phyloP scores from a whole-genome alignment of 2,329 filamentous ascomycete genomes.

The Drechmeria coniospora region DNA sequence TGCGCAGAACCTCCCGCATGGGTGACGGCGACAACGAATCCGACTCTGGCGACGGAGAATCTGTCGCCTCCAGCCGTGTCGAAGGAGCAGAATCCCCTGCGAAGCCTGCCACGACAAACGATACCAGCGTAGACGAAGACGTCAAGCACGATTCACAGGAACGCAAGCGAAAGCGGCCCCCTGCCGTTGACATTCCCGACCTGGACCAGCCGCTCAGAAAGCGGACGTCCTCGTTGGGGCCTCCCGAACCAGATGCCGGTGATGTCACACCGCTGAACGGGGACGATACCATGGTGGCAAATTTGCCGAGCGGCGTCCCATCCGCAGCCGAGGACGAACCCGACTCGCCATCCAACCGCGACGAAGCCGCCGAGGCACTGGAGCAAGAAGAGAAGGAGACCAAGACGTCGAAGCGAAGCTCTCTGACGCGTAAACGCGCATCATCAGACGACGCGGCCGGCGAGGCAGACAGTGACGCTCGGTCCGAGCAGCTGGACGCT shows the following conservation, averaged over 20 bases:
- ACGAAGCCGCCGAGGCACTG: conserved; percentile 13
- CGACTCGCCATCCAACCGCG: conserved; percentile 12
- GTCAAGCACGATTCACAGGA: conserved; percentile 18
- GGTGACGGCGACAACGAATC: conserved; percentile 24
- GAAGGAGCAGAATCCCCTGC: conserved; percentile 20
- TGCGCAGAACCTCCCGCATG: conserved; percentile 35
- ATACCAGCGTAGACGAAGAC: conserved; percentile 15
- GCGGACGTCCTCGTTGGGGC: conserved; percentile 33
- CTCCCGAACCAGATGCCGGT: conserved; percentile 19
- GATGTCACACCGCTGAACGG: conserved; percentile 17
- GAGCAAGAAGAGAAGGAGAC: conserved; percentile 18
- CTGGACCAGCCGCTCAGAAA: conserved; percentile 35
- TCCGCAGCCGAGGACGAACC: conserved; percentile 32
- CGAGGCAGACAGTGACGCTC: conserved; percentile 16
- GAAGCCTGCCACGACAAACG: conserved; percentile 14
- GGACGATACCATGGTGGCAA: conserved; percentile 20
- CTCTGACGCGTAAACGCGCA: conserved; percentile 22
- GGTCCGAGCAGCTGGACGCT: conserved; percentile 16
- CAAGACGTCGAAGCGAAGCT: conserved; percentile 26
- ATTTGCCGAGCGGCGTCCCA: conserved; percentile 21
- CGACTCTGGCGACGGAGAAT: conserved; percentile 22
- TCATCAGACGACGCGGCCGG: conserved; percentile 11
- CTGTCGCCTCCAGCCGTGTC: conserved; percentile 22
- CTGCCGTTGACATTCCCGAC: conserved; percentile 26
- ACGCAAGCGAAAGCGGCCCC: conserved; percentile 36